Evolutionary conservation across 805 yeast species (phyloP).

Genomic region (Diddensiella transvaalensis): DNA sequence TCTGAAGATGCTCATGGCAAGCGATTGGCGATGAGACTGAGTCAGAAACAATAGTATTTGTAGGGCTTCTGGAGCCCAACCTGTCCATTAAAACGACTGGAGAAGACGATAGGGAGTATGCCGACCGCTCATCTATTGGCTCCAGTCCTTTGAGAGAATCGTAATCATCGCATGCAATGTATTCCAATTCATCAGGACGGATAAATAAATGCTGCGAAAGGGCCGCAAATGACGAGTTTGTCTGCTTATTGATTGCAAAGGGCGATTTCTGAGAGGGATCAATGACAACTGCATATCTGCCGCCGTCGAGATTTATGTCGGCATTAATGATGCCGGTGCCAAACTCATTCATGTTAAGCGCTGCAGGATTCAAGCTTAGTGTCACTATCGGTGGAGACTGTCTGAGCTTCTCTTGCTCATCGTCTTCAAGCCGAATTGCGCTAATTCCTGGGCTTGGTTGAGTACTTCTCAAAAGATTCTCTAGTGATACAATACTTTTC

Average conservation of each 20-base stretch:
- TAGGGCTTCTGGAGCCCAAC: background rate
- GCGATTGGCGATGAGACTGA: background rate
- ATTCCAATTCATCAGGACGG: background rate
- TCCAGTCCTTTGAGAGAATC: background rate
- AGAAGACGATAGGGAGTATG: background rate
- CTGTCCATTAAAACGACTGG: background rate
- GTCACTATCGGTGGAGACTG: background rate
- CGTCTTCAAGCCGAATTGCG: background rate
- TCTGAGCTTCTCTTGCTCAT: background rate
- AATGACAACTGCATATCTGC: constrained; percentile 1
- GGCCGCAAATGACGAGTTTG: background rate
- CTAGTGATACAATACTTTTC: background rate
- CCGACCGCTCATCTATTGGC: background rate
- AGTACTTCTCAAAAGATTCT: background rate
- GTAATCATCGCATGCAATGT: background rate
- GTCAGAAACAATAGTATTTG: background rate
- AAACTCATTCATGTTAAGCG: background rate
- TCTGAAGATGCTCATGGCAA: too few species aligned
- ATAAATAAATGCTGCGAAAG: background rate
- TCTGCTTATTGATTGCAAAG: background rate
- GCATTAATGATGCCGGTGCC: background rate
- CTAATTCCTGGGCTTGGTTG: background rate
- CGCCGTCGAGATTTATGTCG: background rate
- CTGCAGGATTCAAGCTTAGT: background rate
- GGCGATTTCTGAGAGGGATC: constrained; percentile 1